Conservation (phyloP, 2,329 filamentous ascomycete genomes). For the Coniosporium tulheliwenetii region DNA sequence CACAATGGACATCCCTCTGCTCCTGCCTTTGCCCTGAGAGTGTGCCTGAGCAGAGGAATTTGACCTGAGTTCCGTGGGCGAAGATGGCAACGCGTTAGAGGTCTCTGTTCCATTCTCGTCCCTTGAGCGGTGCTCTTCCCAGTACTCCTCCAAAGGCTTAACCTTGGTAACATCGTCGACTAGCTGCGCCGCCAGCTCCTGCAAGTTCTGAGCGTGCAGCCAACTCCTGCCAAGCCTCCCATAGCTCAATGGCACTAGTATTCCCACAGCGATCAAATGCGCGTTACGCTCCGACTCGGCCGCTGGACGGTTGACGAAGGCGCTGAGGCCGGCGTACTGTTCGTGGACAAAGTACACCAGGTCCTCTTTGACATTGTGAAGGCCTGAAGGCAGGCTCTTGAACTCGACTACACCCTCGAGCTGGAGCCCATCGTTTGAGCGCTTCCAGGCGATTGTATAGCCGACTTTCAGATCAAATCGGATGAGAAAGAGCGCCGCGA, state of each 20-base stretch:
- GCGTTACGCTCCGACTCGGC: conserved; percentile 4
- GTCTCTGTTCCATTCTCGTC: conserved; percentile 12
- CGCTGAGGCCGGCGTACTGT: conserved; percentile 72
- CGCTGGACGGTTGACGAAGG: conserved; percentile 69
- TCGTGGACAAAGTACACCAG: conserved; percentile 72
- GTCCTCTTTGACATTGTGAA: conserved; percentile 79
- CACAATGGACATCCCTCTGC: conserved; percentile 32
- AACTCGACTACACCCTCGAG: conserved; percentile 86
- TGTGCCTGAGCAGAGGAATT: too few species aligned
- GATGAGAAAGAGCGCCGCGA: conserved; percentile 19
- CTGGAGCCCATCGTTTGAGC: conserved; percentile 47
- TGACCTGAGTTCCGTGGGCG: too few species aligned
- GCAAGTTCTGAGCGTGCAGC: conserved; percentile 67
- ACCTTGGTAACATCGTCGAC: conserved; percentile 50
- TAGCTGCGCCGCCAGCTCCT: conserved; percentile 58
- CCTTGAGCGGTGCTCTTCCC: conserved; percentile 44
- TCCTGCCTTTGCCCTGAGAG: conserved; percentile 1
- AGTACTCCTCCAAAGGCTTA: conserved; percentile 59
- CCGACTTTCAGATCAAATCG: conserved; percentile 22
- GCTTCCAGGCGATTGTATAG: conserved; percentile 80
- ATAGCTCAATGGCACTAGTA: conserved; percentile 71
- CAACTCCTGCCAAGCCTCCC: conserved; percentile 78
- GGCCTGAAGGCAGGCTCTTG: conserved; percentile 84
- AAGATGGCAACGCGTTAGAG: neutral
- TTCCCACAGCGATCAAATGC: conserved; percentile 66